Evolutionary conservation across 1,284 basidiomycete species (phyloP).

Genomic region (Pseudozyma thailandica): DNA sequence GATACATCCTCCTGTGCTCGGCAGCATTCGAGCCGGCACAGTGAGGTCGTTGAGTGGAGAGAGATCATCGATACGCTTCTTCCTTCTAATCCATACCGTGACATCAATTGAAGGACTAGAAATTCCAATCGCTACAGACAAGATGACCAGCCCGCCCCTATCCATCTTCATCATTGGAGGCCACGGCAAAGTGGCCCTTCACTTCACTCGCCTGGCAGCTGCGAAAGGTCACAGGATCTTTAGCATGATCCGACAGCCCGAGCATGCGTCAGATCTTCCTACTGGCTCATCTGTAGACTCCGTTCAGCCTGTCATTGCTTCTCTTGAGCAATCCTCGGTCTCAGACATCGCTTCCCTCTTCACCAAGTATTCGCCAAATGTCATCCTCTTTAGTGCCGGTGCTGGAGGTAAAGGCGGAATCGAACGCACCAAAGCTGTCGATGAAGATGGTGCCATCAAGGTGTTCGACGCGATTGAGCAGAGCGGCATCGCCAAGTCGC

Average conservation of each 20-base stretch:
- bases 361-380: slow-evolving; percentile 70
- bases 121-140: neutral
- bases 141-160: slow-evolving; percentile 25
- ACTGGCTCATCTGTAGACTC: slow-evolving; percentile 20
- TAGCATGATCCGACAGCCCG: slow-evolving; percentile 51
- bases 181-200: slow-evolving; percentile 56
- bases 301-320: slow-evolving; percentile 74
- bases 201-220: slow-evolving; percentile 50
- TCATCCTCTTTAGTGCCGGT: slow-evolving; percentile 77
- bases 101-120: too few species aligned
- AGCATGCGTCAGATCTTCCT: slow-evolving; percentile 52
- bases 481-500: slow-evolving; percentile 68
- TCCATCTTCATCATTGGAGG: slow-evolving; percentile 57
- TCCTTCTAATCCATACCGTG: too few species aligned
- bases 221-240: slow-evolving; percentile 48
- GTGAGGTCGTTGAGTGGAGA: too few species aligned
- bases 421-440: slow-evolving; percentile 76
- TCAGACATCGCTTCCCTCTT: slow-evolving; percentile 73
- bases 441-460: slow-evolving; percentile 78
- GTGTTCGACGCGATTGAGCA: slow-evolving; percentile 78
- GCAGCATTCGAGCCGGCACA: too few species aligned
- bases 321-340: slow-evolving; percentile 74
- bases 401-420: slow-evolving; percentile 76
- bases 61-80: too few species aligned
- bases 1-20: slow-evolving; percentile 3